Base-by-base conservation (phyloP, 179 eudicot species). In the Nepenthes alata region DNA sequence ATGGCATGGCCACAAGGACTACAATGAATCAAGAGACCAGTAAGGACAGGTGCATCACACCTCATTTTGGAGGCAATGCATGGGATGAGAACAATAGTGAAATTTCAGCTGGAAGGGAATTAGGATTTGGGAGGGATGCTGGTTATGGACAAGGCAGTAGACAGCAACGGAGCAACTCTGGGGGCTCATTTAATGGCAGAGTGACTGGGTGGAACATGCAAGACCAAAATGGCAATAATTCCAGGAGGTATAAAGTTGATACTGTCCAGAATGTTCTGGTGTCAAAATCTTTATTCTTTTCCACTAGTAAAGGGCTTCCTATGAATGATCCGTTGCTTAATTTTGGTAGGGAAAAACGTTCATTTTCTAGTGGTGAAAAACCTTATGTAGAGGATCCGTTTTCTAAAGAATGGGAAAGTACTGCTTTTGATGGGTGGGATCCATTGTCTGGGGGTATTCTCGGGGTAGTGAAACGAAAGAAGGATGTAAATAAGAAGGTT, bases 401-500 rank as follows among this genome's bases (percentile, higher is more conserved):
- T 70, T 38, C 61, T 62, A 77, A 75, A 65, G 78, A 79, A 49
- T 72, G 70, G 57, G 74, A 77, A 36, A 64, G 67, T 47, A 16
- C 78, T 64, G 80, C 67, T 44, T 86, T 82, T 83, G 97, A 85
- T 66, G 94, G 81, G 54, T 62, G 66, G 36, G 97, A 90, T 73
- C 79, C 84, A 39, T 87, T 90, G 65, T 73, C 90, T 49, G 77
- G 85, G 39, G 71, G 78, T 54, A 69, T 80, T 61, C 78, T 85
- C 55, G 97, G 94, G 50, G 80, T 85, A 41, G 72, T 87, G 38
- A 94, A 82, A 83, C 82, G 87, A 77, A 94, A 83, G 75, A 93
- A 90, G 68, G 97, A 90, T 68, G 71, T 78, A 48, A 72, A 70
- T 65, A 85, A 80, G 58, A 72, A 67, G 58, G 74, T 74, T 61